A percentile compares a stretch with the other conserved stretches of the same genome.
phyloP scores from a whole-genome alignment of 2,329 filamentous ascomycete genomes.

The Penicillium sp. region DNA sequence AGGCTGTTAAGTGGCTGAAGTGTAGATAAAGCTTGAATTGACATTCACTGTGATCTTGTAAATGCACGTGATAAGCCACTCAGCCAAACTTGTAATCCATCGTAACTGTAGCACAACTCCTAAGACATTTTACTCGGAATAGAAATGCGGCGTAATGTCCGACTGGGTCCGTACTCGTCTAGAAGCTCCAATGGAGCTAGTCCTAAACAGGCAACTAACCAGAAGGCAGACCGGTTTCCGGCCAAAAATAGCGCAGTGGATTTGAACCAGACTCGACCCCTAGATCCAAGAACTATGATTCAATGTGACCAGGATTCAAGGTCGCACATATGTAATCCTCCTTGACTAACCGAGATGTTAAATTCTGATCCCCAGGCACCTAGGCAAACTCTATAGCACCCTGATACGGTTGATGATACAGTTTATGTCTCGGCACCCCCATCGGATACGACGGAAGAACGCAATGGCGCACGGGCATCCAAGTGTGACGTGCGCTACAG shows the following conservation, averaged over 20 bases:
- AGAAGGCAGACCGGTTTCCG: background rate
- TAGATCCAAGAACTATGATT: background rate
- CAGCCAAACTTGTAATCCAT: background rate
- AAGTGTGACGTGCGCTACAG: conserved; percentile 18
- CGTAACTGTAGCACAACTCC: background rate
- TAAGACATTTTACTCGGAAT: background rate
- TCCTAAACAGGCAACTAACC: conserved; percentile 3
- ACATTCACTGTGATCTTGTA: background rate
- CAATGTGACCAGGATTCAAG: background rate
- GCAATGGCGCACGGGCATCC: conserved; percentile 12
- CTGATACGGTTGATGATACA: background rate
- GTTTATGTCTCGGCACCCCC: background rate
- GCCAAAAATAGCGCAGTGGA: conserved; percentile 1
- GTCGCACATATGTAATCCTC: background rate
- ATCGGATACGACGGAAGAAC: conserved; percentile 10
- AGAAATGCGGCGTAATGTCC: background rate
- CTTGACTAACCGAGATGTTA: background rate
- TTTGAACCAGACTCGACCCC: background rate
- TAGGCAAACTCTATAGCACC: background rate
- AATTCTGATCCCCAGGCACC: background rate
- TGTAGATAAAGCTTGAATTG: background rate
- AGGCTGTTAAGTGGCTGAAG: background rate
- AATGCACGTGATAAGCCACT: background rate
- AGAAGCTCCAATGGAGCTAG: background rate
- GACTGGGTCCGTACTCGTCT: background rate